Evolutionary conservation across 306 rosid genomes (phyloP), one percentile per base, ranked within the genome.

Genomic region (Lathyrus aphaca): DNA sequence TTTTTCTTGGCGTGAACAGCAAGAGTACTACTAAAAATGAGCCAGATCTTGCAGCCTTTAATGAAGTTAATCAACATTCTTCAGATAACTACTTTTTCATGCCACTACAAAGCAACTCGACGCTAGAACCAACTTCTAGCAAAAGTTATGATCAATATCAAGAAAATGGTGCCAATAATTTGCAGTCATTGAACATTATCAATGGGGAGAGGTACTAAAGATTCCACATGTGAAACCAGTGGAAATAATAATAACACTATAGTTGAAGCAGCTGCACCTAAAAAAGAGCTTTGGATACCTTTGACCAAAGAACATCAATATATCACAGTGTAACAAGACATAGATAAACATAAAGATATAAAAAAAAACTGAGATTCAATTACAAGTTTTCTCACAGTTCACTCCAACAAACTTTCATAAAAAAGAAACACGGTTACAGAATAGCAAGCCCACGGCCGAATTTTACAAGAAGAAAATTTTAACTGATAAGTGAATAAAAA

Each of bases 291-390:
- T 72, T 83, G 79, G 99, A 95, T 68, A 95, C 99, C 1, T 89
- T 95, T 30, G 99, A 97, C 3, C 99, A 95, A 83, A 84, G 99
- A 87, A 95, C 99, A 1, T 95, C 99, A 1, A 95, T 95, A 18
- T 95, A 95, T 74, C 97, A 97, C 3, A 97, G 99, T 9, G 99
- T 95, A 18, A 95, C 99, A 13, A 84, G 96, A n/a, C n/a, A n/a
- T n/a, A n/a, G n/a, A n/a, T n/a, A n/a, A n/a, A n/a, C n/a, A n/a
- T n/a, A n/a, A n/a, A n/a, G n/a, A n/a, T n/a, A n/a, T n/a, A n/a
- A n/a, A n/a, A n/a, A n/a, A n/a, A n/a, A n/a, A n/a, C n/a, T n/a
- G n/a, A n/a, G n/a, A n/a, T n/a, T n/a, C n/a, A n/a, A n/a, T n/a
- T n/a, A n/a, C n/a, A n/a, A n/a, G n/a, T n/a, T n/a, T n/a, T n/a